These are phyloP conservation scores for Lentinula lateritia DNA, from an alignment of 768 basidiomycete species.

Conservation along the genomic window DNA sequence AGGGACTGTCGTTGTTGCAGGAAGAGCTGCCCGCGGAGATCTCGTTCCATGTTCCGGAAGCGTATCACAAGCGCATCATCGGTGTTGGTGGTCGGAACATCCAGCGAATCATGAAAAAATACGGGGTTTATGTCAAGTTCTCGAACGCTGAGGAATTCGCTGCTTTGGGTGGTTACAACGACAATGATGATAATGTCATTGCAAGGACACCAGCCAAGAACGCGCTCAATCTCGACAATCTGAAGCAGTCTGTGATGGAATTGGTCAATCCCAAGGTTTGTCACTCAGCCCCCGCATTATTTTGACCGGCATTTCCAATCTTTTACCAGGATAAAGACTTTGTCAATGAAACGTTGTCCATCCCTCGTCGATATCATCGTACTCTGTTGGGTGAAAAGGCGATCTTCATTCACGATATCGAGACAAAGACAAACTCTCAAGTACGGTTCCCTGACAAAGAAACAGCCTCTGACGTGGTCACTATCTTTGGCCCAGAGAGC, in stretches of 20 bases:
- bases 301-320: not conserved
- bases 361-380: conserved; percentile 93
- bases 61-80: conserved; percentile 98
- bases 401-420: conserved; percentile 96
- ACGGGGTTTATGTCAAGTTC: conserved; percentile 99
- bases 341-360: conserved; percentile 86
- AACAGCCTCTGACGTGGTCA: conserved; percentile 88
- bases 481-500: conserved; percentile 95
- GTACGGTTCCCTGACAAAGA: conserved; percentile 94
- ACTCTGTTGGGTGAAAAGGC: conserved; percentile 93
- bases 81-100: conserved; percentile 97
- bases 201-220: conserved; percentile 99
- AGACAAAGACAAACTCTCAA: conserved; percentile 90
- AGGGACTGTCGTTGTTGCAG: conserved; percentile 84
- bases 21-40: conserved; percentile 99
- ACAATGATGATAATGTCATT: conserved; percentile 98
- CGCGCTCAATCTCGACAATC: conserved; percentile 86
- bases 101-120: conserved; percentile 99
- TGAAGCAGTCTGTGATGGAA: conserved; percentile 97
- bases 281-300: not conserved
- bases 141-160: conserved; percentile 98
- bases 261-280: conserved; percentile 91
- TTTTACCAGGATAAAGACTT: conserved; percentile 86
- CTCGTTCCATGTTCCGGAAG: conserved; percentile 97
- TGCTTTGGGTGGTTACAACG: conserved; percentile 87